Conservation (phyloP, 257 asterid species). For the Solanum phureja region DNA sequence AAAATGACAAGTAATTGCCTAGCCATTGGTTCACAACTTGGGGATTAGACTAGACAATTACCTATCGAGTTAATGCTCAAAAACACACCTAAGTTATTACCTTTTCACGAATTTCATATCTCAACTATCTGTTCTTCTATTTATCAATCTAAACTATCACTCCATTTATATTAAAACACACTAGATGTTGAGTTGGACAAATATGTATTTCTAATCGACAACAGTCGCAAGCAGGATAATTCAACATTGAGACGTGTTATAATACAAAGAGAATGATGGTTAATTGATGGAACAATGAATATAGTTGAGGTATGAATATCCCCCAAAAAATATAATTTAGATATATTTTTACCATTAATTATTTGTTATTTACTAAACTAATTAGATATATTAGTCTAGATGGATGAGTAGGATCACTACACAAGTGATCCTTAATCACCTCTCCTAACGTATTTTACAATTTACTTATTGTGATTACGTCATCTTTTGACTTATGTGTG, state of each 20-base stretch:
- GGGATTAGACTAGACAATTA: neutral
- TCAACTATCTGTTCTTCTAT: neutral
- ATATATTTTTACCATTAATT: neutral
- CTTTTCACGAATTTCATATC: neutral
- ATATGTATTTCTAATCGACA: neutral
- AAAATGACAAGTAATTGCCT: constrained; percentile 18
- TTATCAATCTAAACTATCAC: neutral
- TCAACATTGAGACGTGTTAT: neutral
- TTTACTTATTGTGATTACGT: neutral
- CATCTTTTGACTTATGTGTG: neutral
- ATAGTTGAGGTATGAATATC: neutral
- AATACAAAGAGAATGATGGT: neutral
- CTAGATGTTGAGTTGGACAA: neutral
- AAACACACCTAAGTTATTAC: neutral
- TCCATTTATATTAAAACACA: neutral
- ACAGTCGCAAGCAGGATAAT: neutral
- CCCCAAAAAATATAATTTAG: neutral
- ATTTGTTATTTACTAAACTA: neutral
- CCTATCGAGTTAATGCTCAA: neutral
- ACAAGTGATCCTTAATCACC: neutral
- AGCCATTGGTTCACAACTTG: constrained; percentile 8
- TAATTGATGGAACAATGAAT: neutral
- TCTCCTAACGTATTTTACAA: neutral
- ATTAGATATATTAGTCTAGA: neutral
- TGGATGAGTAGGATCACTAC: neutral